A percentile compares a stretch with the other conserved stretches of the same genome.
Conservation (phyloP, 345 rosid species). For the Heritiera fomes region DNA sequence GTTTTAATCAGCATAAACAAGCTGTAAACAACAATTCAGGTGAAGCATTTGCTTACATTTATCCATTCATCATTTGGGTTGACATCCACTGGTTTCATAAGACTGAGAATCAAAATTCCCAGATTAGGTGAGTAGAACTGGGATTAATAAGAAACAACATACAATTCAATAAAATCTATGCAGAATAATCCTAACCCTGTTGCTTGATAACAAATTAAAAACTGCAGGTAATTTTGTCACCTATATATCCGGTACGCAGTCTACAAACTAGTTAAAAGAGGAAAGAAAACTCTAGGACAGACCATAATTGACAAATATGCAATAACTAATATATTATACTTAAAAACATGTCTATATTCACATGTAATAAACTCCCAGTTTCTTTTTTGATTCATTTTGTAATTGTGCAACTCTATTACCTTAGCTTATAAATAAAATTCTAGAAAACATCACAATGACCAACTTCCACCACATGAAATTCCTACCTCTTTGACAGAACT, state of each 20-base stretch:
- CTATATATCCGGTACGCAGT: not conserved
- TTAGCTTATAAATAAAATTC: not conserved
- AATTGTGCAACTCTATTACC: not conserved
- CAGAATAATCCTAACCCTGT: constrained; percentile 16
- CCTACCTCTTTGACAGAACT: constrained; percentile 92
- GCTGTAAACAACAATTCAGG: constrained; percentile 7
- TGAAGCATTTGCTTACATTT: constrained; percentile 61
- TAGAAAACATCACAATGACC: constrained; percentile 13
- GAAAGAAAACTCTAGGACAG: not conserved
- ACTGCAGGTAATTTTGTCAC: not conserved
- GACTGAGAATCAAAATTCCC: constrained; percentile 50
- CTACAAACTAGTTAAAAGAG: not conserved
- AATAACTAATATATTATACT: not conserved
- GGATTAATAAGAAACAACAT: constrained; percentile 2
- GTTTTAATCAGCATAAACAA: constrained; percentile 13
- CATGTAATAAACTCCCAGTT: not conserved
- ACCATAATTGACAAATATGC: not conserved
- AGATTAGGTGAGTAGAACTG: constrained; percentile 26
- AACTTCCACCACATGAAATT: not conserved
- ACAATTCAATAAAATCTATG: constrained; percentile 8
- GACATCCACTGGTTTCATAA: constrained; percentile 85
- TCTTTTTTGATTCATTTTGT: not conserved
- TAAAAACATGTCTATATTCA: not conserved
- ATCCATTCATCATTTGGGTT: constrained; percentile 96
- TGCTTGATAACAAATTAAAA: not conserved